Conservation (phyloP, 805 yeast genomes). For the Hanseniaspora osmophila region DNA sequence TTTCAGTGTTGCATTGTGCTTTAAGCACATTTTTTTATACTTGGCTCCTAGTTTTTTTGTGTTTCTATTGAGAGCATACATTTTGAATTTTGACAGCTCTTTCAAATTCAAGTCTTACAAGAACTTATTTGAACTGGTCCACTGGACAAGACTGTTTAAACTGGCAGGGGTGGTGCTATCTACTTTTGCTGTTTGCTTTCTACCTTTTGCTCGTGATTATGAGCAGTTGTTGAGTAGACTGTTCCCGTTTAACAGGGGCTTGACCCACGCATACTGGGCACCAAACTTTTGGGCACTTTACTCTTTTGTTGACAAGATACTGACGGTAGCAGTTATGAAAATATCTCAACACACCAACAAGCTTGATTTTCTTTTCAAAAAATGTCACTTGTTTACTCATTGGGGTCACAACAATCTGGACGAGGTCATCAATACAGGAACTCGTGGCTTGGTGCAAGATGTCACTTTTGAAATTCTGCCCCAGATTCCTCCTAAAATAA, state of each 20-base stretch:
- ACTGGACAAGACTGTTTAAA: slow-evolving; percentile 45
- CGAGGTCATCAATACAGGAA: slow-evolving; percentile 31
- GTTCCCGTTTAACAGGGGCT: slow-evolving; percentile 88
- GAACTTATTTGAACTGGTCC: slow-evolving; percentile 24
- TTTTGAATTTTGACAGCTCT: slow-evolving; percentile 28
- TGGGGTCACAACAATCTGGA: slow-evolving; percentile 15
- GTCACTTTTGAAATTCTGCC: slow-evolving; percentile 73
- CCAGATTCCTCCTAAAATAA: slow-evolving; percentile 58
- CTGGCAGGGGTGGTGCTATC: slow-evolving; percentile 48
- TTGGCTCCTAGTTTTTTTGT: slow-evolving; percentile 89
- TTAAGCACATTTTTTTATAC: slow-evolving; percentile 86
- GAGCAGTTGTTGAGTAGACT: slow-evolving; percentile 55
- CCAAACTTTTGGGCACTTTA: slow-evolving; percentile 95
- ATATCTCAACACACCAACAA: slow-evolving; percentile 30
- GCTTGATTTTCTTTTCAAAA: slow-evolving; percentile 24
- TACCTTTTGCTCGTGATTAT: slow-evolving; percentile 49
- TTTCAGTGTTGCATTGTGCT: slow-evolving; percentile 71
- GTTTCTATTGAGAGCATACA: slow-evolving; percentile 62
- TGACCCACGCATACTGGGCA: slow-evolving; percentile 98
- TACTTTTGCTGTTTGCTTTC: slow-evolving; percentile 57
- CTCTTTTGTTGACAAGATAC: slow-evolving; percentile 62
- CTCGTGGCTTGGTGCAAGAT: slow-evolving; percentile 88
- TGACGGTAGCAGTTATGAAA: slow-evolving; percentile 32
- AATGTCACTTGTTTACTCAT: slow-evolving; percentile 22
- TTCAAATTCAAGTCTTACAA: slow-evolving; percentile 21